Evolutionary conservation across 768 basidiomycete species (phyloP), one percentile per base, ranked within the genome.

Genomic region (Xerocomus brunneocitrinus): DNA sequence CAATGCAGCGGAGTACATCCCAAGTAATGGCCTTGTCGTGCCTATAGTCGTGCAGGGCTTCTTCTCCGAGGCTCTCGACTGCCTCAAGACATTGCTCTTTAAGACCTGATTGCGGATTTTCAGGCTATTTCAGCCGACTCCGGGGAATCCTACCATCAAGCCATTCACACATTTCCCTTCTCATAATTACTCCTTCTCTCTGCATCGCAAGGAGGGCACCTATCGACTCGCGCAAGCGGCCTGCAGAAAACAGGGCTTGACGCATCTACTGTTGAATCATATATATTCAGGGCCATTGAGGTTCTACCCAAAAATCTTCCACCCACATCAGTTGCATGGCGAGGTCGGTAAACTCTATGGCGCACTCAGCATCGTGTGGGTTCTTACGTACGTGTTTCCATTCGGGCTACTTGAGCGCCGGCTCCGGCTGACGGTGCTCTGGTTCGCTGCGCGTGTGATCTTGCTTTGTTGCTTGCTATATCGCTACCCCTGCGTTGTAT

Each of bases 321-420:
- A 39, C 24, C n/a, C 4, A 19, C 6, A 39, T 56, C 19, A 53
- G 36, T 6, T 3, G 10, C 28, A 39, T 4, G 75, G 74, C 13
- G 87, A 92, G 62, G 73, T 77, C 12, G 93, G 91, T 3, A 77
- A 74, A 60, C 73, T 97, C 16, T 94, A 93, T 62, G 93, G 91
- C 12, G 91, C 83, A 4, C 59, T 94, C 53, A 83, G 85, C 52
- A 87, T 94, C 28, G 58, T 91, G 4, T 81, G 87, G 56, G 82
- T 87, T 5, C 62, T 91, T 8, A 76, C 83, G 82, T 85, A 59
- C 43, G 74, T 46, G 19, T 55, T 49, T 19, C 19, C 19, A 19
- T 19, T 19, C 19, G 19, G 19, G 19, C 19, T 19, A 19, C 19
- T 19, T 19, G 19, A 19, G 19, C 19, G 19, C 19, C 19, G 19